Evolutionary conservation across 2,329 filamentous ascomycete species (phyloP).

Genomic region (Fusarium temperatum): DNA sequence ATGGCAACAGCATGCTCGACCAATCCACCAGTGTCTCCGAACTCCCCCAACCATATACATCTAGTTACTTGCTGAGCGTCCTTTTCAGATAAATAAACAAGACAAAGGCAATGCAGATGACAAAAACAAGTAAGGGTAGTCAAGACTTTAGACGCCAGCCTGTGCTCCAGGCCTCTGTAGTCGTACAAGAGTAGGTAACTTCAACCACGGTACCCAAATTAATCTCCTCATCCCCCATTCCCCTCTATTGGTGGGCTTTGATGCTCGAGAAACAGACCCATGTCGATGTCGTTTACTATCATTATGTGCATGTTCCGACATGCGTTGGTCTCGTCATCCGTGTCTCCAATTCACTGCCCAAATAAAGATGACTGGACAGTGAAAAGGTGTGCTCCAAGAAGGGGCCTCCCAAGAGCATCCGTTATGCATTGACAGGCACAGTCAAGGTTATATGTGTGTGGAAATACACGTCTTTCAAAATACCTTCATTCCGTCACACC

Average conservation of each 20-base stretch:
- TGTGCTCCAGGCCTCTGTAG: constrained; percentile 40
- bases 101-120: constrained; percentile 13
- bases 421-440: constrained; percentile 19
- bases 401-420: constrained; percentile 1
- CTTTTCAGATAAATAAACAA: constrained; percentile 25
- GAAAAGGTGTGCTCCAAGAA: neutral
- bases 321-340: neutral
- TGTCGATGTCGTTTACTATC: constrained; percentile 28
- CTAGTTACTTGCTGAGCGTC: constrained; percentile 22
- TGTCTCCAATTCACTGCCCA: neutral
- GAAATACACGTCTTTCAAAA: constrained; percentile 31
- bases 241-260: constrained; percentile 28
- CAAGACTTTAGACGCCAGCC: constrained; percentile 36
- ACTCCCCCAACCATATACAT: constrained; percentile 26
- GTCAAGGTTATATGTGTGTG: constrained; percentile 9
- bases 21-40: constrained; percentile 7
- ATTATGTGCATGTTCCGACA: constrained; percentile 20
- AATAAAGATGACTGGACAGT: neutral
- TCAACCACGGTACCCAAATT: constrained; percentile 46
- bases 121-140: constrained; percentile 19
- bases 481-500: constrained; percentile 35
- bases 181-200: constrained; percentile 49
- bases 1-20: constrained; percentile 21
- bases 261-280: constrained; percentile 24
- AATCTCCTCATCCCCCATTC: constrained; percentile 28